Base-by-base conservation (phyloP, 1,139 yeast genomes). In the Scheffersomyces titani region DNA sequence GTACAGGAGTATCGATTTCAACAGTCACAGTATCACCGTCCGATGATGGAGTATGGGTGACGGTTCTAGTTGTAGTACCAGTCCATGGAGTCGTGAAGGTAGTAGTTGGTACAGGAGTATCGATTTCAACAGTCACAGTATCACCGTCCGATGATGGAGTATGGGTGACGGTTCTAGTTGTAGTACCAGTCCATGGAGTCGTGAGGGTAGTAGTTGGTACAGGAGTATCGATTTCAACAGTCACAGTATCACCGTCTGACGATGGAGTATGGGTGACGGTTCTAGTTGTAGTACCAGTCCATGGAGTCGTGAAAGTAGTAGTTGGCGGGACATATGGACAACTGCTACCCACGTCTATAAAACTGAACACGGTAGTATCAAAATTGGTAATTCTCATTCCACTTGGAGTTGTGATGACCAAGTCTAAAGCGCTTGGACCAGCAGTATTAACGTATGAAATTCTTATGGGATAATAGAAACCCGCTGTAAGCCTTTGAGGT, bases 381-480 rank as follows among this genome's bases (percentile, higher is more conserved):
- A 46, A 46, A 6, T 19, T 5, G 1, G 48, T 46, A 19, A 46
- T 46, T 19, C 19, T 20, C 6, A 19, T 20, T 46, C 48, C 48
- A 11, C 21, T 19, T 7, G 48, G 48, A n/a, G 48, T 46, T 1
- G 48, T 46, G 7, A 46, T 46, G 5, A 20, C 48, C 21, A 46
- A 18, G 5, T 19, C 19, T 16, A 46, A 46, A 18, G 48, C 48
- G 16, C 20, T 20, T 13, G 48, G 48, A 16, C 48, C 48, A n/a
- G 21, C 21, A 5, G 21, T 49, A 47, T 52, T 52, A 13, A 40
- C 47, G 21, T 11, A 40, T 13, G 49, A 51, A 22, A 52, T 49
- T 44, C 52, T 52, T 36, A 52, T 18, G 7, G 54, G 54, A 44
- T 52, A 52, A 19, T 52, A 52, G 24, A 30, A 20, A 16, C 54